Conservation (phyloP, 176 grass and related monocot genomes). For the Carex pumila region DNA sequence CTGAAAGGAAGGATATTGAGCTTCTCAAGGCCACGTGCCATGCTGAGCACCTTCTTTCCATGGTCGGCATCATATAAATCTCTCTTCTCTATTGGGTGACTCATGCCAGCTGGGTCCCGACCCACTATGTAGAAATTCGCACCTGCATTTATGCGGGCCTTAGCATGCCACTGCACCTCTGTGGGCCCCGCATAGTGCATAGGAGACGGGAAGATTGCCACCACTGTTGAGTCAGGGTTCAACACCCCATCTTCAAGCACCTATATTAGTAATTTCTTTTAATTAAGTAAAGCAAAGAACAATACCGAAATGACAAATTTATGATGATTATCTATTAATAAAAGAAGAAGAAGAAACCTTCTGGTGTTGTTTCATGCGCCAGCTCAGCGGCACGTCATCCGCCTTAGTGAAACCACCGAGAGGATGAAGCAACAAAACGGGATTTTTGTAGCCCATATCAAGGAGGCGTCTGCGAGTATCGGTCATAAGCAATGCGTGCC, state of each 20-base stretch:
- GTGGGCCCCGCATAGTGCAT: constrained; percentile 98
- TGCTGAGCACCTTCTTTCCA: constrained; percentile 89
- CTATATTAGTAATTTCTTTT: constrained; percentile 20
- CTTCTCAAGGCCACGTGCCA: constrained; percentile 93
- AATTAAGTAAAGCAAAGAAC: neutral
- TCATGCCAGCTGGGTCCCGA: constrained; percentile 94
- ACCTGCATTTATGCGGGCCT: constrained; percentile 91
- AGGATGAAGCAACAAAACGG: constrained; percentile 91
- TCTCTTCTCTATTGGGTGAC: constrained; percentile 65
- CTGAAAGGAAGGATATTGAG: constrained; percentile 99
- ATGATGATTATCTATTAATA: neutral
- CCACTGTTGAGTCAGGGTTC: constrained; percentile 89
- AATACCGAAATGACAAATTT: neutral
- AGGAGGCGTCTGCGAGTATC: constrained; percentile 76
- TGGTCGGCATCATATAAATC: constrained; percentile 98
- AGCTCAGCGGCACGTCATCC: constrained; percentile 86
- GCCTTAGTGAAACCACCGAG: constrained; percentile 96
- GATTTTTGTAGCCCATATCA: constrained; percentile 92
- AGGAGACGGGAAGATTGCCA: constrained; percentile 93
- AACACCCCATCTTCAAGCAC: constrained; percentile 97
- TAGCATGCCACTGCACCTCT: constrained; percentile 99
- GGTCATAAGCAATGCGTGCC: constrained; percentile 95
- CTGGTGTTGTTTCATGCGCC: constrained; percentile 98
- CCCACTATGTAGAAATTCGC: constrained; percentile 99
- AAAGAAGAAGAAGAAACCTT: constrained; percentile 39